Percentiles rank a stretch among this genome's conserved stretches.
Conservation (phyloP, 352 stramenopile genomes). For the Thalassiosira exigua region DNA sequence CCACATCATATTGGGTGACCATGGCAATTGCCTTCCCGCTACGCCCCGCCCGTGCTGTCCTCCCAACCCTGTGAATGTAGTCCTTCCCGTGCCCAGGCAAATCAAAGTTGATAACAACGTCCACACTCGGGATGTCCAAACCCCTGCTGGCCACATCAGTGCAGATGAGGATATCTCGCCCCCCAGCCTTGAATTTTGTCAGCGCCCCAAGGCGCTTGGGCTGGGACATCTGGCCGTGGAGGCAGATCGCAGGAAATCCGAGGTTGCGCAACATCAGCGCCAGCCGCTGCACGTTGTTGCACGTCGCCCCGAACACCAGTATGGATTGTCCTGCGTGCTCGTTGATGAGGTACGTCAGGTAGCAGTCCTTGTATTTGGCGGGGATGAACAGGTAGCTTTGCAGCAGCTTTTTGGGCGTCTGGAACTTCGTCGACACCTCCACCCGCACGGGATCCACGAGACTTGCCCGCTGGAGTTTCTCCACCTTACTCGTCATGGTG, state of each 20-base stretch:
- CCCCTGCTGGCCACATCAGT: conserved; percentile 86
- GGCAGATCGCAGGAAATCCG: conserved; percentile 96
- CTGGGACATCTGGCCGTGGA: conserved; percentile 99
- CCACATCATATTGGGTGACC: conserved; percentile 98
- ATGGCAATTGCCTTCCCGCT: conserved; percentile 95
- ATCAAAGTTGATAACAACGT: conserved; percentile 99
- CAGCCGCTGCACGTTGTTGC: conserved; percentile 95
- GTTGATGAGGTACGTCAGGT: conserved; percentile 98
- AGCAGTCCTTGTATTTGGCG: conserved; percentile 99
- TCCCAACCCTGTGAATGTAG: conserved; percentile 98
- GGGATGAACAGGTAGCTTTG: conserved; percentile 99
- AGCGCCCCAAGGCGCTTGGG: conserved; percentile 95
- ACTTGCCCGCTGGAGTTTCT: conserved; percentile 97
- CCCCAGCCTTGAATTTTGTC: conserved; percentile 97
- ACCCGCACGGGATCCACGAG: conserved; percentile 96
- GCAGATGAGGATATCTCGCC: conserved; percentile 79
- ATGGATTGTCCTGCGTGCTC: conserved; percentile 96
- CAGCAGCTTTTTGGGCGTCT: conserved; percentile 96
- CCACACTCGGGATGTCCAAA: conserved; percentile 96
- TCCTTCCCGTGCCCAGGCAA: conserved; percentile 98
- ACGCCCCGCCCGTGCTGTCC: conserved; percentile 95
- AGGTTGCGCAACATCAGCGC: conserved; percentile 98
- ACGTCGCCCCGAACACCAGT: conserved; percentile 98
- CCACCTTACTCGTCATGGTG: conserved; percentile 98
- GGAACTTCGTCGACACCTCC: conserved; percentile 97